Conservation (phyloP, 2,329 filamentous ascomycete genomes). For the Chalaropsis thielavioides region DNA sequence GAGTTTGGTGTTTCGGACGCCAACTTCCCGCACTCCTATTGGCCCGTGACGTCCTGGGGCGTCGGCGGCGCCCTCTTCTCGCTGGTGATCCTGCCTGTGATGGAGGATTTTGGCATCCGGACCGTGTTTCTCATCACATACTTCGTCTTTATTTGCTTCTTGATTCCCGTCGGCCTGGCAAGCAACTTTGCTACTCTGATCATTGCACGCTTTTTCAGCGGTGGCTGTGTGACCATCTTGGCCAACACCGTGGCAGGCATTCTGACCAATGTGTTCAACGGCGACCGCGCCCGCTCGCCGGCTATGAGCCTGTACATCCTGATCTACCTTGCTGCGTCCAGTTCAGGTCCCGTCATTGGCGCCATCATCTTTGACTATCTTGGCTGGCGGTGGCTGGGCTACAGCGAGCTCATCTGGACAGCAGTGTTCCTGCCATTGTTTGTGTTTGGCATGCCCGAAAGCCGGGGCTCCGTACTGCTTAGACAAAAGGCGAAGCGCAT, state of each 20-base stretch:
- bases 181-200: conserved; percentile 16
- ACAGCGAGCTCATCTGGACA: conserved; percentile 29
- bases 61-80: conserved; percentile 29
- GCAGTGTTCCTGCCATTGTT: conserved; percentile 29
- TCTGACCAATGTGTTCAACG: conserved; percentile 22
- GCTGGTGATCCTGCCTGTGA: conserved; percentile 28
- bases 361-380: conserved; percentile 22
- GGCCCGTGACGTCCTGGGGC: conserved; percentile 20
- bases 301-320: conserved; percentile 21
- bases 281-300: conserved; percentile 21
- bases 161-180: conserved; percentile 11
- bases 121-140: conserved; percentile 21
- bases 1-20: conserved; percentile 19
- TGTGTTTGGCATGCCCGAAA: conserved; percentile 15
- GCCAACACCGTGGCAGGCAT: conserved; percentile 21
- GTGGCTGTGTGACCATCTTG: conserved; percentile 22
- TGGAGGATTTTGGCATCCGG: conserved; percentile 26
- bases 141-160: conserved; percentile 20
- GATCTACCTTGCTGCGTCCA: conserved; percentile 20
- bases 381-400: conserved; percentile 26
- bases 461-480: conserved; percentile 8
- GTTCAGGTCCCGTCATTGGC: conserved; percentile 24
- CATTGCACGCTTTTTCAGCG: conserved; percentile 22
- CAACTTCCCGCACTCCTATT: conserved; percentile 16
- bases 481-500: conserved; percentile 12